phyloP scores from a whole-genome alignment of 139 green algal genomes.

The Limnomonas spitsbergensis region DNA sequence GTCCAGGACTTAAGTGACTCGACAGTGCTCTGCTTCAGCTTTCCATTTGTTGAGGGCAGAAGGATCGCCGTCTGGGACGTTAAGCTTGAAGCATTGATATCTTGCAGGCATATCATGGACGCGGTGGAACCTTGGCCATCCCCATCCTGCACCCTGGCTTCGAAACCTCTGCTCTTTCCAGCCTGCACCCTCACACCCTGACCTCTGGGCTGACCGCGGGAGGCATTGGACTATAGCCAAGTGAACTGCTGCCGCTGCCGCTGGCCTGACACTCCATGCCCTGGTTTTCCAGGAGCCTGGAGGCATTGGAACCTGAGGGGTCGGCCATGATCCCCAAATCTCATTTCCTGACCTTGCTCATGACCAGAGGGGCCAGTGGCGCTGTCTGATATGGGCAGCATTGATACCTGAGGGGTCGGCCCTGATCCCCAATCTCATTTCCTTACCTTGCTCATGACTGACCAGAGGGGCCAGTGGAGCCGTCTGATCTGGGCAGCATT shows the following conservation, averaged over 20 bases:
- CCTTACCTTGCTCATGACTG: neutral
- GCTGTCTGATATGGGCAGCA: constrained; percentile 53
- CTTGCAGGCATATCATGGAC: too few relatives aligned
- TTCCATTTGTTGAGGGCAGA: too few relatives aligned
- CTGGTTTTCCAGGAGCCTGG: constrained; percentile 8
- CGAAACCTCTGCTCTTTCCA: too few relatives aligned
- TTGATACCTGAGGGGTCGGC: constrained; percentile 73
- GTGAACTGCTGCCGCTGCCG: constrained; percentile 32
- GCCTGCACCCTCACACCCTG: too few relatives aligned
- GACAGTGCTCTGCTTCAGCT: too few relatives aligned
- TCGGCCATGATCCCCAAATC: neutral
- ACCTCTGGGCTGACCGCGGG: too few relatives aligned
- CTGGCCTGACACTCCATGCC: constrained; percentile 23
- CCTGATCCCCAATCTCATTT: neutral
- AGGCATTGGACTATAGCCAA: constrained; percentile 20
- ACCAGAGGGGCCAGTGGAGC: constrained; percentile 43
- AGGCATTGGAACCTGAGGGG: too few relatives aligned
- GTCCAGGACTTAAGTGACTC: too few relatives aligned
- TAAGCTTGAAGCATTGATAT: too few relatives aligned
- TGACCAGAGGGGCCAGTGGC: constrained; percentile 45
- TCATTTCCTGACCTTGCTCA: neutral
- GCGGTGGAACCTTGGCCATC: too few relatives aligned
- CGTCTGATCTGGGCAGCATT: constrained; percentile 40
- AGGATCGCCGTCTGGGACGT: too few relatives aligned
- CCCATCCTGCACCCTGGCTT: too few relatives aligned